Evolutionary conservation across 2,329 filamentous ascomycete genomes (phyloP), one percentile per base, ranked within the genome.

Genomic region (Xylogone sp.): DNA sequence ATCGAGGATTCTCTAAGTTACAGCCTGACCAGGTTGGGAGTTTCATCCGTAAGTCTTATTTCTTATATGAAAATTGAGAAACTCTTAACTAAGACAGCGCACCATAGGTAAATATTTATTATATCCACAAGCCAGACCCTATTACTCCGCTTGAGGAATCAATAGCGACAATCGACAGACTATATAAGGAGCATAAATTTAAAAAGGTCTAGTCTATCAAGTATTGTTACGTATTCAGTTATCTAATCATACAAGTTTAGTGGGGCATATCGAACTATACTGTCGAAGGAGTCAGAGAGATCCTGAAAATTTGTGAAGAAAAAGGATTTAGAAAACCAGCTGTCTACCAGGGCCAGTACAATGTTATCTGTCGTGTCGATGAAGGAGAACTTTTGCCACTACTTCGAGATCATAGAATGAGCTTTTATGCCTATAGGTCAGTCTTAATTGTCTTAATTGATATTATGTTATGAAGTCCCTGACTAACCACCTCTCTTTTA

Each of bases 261-360:
- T n/a, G n/a, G n/a, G 90, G 90, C 1, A 70, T 96, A 54, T 87
- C 82, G 62, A 96, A 96, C 71, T 96, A 84, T 67, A 87, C 89
- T 1, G 83, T 89, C 0, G 91, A 85, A 64, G 89, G 95, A 68
- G 86, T 96, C 13, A 88, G 88, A 1, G 89, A 95, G 70, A 81
- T 93, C 9, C 84, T 86, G 53, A 79, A 88, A 65, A 84, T 83
- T 34, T 92, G 87, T 74, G 85, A 86, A 59, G 82, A 87, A 70
- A 84, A 88, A 60, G 80, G 81, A 53, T 94, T 88, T 87, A 86
- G 94, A 12, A 81, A 53, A 21, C 90, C 90, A 1, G 90, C 86
- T 1, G 81, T 95, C 50, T 95, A 88, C 69, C 89, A 94, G 69
- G 90, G 78, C 60, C 92, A 94, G 86, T 92, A 92, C 71, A 92